Conservation (phyloP, 768 basidiomycete species). For the Tricholoma flavovirens region DNA sequence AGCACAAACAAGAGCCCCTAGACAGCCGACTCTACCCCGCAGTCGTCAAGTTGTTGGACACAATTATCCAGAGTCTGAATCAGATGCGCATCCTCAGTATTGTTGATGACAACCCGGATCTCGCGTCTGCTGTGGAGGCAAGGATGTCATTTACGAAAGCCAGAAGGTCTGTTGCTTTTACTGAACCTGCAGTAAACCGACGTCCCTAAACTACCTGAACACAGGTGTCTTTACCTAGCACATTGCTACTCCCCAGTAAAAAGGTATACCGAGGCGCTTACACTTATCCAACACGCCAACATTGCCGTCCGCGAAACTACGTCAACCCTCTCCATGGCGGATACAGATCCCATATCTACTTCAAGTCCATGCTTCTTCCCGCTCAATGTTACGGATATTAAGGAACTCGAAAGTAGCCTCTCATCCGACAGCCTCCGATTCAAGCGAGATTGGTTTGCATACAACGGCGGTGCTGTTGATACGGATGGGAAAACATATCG, state of each 20-base stretch:
- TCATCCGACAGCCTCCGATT: constrained; percentile 39
- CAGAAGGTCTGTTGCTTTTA: constrained; percentile 41
- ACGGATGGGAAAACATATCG: constrained; percentile 47
- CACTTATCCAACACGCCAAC: constrained; percentile 63
- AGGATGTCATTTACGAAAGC: constrained; percentile 71
- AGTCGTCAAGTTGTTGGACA: constrained; percentile 83
- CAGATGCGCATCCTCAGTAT: constrained; percentile 81
- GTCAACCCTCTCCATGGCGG: constrained; percentile 43
- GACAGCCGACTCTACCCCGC: constrained; percentile 78
- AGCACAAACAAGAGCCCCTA: constrained; percentile 37
- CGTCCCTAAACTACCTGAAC: neutral
- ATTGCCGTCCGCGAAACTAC: constrained; percentile 72
- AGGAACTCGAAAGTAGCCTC: constrained; percentile 48
- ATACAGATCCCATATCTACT: constrained; percentile 39
- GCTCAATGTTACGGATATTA: constrained; percentile 37
- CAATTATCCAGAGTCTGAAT: constrained; percentile 75
- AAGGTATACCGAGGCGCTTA: constrained; percentile 66
- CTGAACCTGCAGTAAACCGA: neutral
- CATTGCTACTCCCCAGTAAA: constrained; percentile 67
- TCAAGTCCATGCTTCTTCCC: constrained; percentile 49
- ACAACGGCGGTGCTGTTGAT: constrained; percentile 59
- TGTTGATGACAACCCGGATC: constrained; percentile 83
- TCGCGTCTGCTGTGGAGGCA: constrained; percentile 73
- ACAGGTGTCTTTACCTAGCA: constrained; percentile 70
- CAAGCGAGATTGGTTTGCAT: constrained; percentile 76